Percentiles rank a stretch among this genome's conserved stretches.
Conservation (phyloP, 257 asterid species). For the Cynanchum wilfordii region DNA sequence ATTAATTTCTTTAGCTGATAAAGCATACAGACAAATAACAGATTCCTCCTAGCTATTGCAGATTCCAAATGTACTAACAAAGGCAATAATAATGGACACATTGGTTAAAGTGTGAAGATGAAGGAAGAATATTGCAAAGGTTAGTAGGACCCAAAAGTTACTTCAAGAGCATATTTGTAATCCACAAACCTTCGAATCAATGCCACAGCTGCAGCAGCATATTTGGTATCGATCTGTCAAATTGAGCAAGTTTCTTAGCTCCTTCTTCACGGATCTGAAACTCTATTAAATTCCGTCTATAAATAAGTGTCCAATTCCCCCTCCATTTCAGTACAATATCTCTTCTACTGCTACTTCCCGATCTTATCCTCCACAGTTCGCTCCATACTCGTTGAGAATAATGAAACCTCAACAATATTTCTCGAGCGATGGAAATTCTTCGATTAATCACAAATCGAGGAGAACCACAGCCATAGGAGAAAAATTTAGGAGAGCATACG, state of each 20-base stretch:
- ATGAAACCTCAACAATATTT: constrained; percentile 36
- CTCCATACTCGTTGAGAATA: neutral
- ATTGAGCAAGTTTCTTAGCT: neutral
- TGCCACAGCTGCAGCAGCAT: neutral
- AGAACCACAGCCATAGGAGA: constrained; percentile 18
- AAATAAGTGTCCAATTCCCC: neutral
- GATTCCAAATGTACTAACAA: neutral
- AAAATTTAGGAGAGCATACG: constrained; percentile 20
- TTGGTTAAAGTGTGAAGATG: neutral
- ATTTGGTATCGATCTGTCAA: neutral
- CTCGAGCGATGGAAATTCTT: constrained; percentile 23
- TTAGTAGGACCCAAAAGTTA: neutral
- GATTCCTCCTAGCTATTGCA: no score
- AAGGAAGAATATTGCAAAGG: neutral
- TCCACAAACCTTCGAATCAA: neutral
- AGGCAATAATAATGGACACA: neutral
- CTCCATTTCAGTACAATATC: neutral
- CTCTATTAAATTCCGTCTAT: neutral
- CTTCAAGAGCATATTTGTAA: neutral
- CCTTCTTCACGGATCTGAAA: neutral
- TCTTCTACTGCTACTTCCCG: neutral
- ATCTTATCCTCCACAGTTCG: no score
- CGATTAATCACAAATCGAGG: constrained; percentile 19
- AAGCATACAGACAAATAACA: no score
- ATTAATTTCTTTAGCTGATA: no score